Evolutionary conservation across 257 asterid species (phyloP), one percentile per base, ranked within the genome.

Genomic region (Schizonepeta tenuifolia): DNA sequence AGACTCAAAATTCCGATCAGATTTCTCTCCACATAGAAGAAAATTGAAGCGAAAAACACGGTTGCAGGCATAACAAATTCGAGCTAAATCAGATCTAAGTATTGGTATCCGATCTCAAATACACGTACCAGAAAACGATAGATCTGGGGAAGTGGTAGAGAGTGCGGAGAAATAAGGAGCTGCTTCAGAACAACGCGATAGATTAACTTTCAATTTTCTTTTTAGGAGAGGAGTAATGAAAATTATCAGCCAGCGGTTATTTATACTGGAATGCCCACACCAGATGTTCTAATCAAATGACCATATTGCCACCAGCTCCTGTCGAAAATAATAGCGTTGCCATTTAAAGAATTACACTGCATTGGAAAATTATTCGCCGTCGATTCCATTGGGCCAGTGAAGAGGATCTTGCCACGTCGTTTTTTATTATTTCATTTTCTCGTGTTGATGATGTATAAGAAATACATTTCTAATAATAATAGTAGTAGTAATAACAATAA

Each of bases 141-240:
- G 83, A 78, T 78, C 80, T 63, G 74, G 74, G 46, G 71, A 73
- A 53, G 75, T 56, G 77, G 46, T 43, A 14, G 73, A 51, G 72
- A 58, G 73, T 17, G 65, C 53, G 55, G 74, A 75, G 79, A 77
- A 73, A 58, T 49, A 58, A 33, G 82, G 55, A 72, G 75, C 72
- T 47, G 83, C 86, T 70, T 67, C 62, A 74, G 73, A 71, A 41
- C n/a, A 74, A 77, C 80, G 83, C 78, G 69, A 65, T 55, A 68
- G 79, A 55, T 64, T 44, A 57, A 22, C 57, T 35, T 49, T 43
- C 41, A 31, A 58, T 41, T 65, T 65, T 65, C 57, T 44, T 65
- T 44, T 44, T 4, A 0, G 12, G 47, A 62, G 15, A 76, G 63
- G 57, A 61, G 46, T 43, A 28, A 18, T 38, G 26, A 77, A 35